Percentiles rank a stretch among this genome's conserved stretches.
Conservation (phyloP, 768 basidiomycete species). For the Serendipita indica region DNA sequence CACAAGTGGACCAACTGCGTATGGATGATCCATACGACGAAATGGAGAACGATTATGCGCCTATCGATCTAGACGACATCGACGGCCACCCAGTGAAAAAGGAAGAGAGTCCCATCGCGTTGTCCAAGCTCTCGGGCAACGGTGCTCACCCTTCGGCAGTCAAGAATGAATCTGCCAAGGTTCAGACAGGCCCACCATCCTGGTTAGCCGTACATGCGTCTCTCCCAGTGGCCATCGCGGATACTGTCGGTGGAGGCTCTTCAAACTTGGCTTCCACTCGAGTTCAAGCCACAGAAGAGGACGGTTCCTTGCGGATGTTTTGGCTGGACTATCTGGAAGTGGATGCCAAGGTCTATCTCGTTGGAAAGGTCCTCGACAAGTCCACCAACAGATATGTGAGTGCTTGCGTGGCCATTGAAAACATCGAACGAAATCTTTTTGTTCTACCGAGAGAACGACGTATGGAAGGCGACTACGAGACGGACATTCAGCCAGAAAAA, state of each 20-base stretch:
- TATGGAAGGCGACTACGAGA: slow-evolving; percentile 48
- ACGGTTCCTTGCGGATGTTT: slow-evolving; percentile 79
- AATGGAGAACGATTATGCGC: slow-evolving; percentile 9
- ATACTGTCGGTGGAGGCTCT: slow-evolving; percentile 35
- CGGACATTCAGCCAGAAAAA: slow-evolving; percentile 55
- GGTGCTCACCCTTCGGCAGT: slow-evolving; percentile 12
- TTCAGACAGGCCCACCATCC: slow-evolving; percentile 30
- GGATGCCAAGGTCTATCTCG: slow-evolving; percentile 71
- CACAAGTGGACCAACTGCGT: slow-evolving; percentile 11
- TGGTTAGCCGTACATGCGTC: slow-evolving; percentile 71
- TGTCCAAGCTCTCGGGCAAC: slow-evolving; percentile 14
- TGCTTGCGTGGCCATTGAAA: slow-evolving; percentile 73
- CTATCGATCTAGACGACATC: slow-evolving; percentile 17
- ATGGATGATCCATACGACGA: slow-evolving; percentile 19
- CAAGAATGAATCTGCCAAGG: slow-evolving; percentile 29
- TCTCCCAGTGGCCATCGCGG: slow-evolving; percentile 44
- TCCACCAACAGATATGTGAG: slow-evolving; percentile 54
- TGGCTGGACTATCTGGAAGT: slow-evolving; percentile 93
- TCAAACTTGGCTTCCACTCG: slow-evolving; percentile 23
- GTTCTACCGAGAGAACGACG: slow-evolving; percentile 63
- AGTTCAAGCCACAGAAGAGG: slow-evolving; percentile 51
- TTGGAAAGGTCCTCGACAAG: slow-evolving; percentile 83
- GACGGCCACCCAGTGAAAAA: slow-evolving; percentile 16
- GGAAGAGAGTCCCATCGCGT: slow-evolving; percentile 16
- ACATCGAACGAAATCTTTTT: slow-evolving; percentile 80